Evolutionary conservation across 2,329 filamentous ascomycete genomes (phyloP), one percentile per base, ranked within the genome.

Genomic region (Diplodia sapinea): DNA sequence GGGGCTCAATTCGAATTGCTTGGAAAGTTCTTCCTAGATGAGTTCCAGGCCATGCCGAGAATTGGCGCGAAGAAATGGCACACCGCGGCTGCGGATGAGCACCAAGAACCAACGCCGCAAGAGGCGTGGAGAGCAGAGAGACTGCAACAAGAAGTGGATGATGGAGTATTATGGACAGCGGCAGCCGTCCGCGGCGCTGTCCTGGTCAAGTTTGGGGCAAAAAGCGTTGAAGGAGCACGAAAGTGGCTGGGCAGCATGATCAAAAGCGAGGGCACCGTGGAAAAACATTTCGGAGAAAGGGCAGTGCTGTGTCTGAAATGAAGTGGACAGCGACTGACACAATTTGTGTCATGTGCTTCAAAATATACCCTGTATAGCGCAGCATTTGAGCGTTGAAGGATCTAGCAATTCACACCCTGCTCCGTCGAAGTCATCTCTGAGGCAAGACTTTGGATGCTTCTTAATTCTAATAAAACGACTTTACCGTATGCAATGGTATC

Each of bases 141-240:
- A 69, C 81, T 90, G 23, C 75, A 78, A 66, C 82, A 83, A 74
- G 91, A 95, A 77, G 84, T 69, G 20, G 56, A 9, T 0, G 75
- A 78, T 63, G 74, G 74, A 7, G 62, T 79, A 36, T 70, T 79
- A 7, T 79, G 78, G 78, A 79, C 77, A 66, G 76, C 77, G 12
- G 78, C 78, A 2, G 75, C 75, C 63, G 75, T 79, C 17, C 70
- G 78, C n/a, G 76, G 92, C 4, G 97, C 94, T 74, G 90, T 95
- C 3, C 85, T 97, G 31, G 90, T 98, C 72, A 98, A 98, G 78
- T 96, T 98, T 77, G 93, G 92, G 1, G 92, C 94, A 1, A 85
- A 84, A 66, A 90, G 89, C 54, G 90, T 97, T 29, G 93, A 98
- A 77, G 90, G 89, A 31, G 93, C 90, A 4, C 87, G 91, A 71